Conservation (phyloP, 202 grass and related monocot genomes). For the Miscanthus sacchariflorus region DNA sequence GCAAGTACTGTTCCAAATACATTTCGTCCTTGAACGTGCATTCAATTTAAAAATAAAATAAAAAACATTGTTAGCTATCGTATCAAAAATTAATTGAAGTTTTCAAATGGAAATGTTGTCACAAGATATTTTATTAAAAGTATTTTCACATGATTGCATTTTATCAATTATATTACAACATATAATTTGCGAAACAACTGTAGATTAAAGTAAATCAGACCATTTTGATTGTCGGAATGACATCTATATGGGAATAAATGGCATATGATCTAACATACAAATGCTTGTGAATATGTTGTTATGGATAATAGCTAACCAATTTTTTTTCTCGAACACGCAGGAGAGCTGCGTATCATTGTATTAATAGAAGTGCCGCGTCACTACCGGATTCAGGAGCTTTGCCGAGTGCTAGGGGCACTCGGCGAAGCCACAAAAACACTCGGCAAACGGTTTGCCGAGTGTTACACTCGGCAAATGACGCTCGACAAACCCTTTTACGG, state of each 20-base stretch:
- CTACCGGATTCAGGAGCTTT: no score
- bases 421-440: no score
- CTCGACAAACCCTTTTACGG: no score
- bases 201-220: neutral
- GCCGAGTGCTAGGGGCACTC: no score
- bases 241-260: neutral
- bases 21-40: neutral
- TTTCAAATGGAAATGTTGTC: constrained; percentile 2
- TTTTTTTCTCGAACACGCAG: no score
- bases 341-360: no score
- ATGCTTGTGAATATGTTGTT: constrained; percentile 16
- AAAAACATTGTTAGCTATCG: neutral
- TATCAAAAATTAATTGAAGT: neutral
- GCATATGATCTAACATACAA: constrained; percentile 9
- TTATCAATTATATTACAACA: neutral
- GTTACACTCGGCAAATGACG: no score
- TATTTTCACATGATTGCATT: neutral
- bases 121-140: neutral
- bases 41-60: neutral
- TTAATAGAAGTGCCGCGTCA: no score
- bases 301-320: constrained; percentile 2
- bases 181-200: neutral
- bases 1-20: constrained; percentile 8
- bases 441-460: no score
- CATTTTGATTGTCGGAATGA: neutral